Base-by-base conservation (phyloP, 352 stramenopile species). In the Hyaloperonospora arabidopsidis region DNA sequence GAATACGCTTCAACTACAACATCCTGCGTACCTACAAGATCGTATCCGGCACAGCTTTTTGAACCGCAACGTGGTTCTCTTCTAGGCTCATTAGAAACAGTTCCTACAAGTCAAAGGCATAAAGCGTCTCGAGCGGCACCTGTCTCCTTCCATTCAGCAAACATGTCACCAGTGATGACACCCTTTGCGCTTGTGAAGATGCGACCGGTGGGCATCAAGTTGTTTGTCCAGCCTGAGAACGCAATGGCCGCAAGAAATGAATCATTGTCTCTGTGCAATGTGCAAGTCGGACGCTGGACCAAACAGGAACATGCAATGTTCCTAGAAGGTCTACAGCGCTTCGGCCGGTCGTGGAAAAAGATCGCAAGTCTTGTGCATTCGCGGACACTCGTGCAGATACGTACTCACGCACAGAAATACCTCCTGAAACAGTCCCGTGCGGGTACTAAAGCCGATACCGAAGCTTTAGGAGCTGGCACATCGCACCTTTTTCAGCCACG, bases 361-460 rank as follows among this genome's bases (percentile, higher is more conserved):
- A 95, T 93, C 59, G 82, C 78, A 15, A 87, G 70, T 44, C 69
- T 93, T 17, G 82, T 93, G 28, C 69, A 78, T 49, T 88, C 84
- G 10, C 72, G 84, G 14, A 92, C 84, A 25, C 69, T 96, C 5
- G 93, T 97, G 32, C 96, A 99, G 63, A 98, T 98, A 62, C 89
- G 95, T 11, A 97, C 87, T 2, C 95, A 98, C 54, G 95, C 95
- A 0, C 95, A 98, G 72, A 98, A 98, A 57, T 98, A 98, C 63
- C 64, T 95, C 17, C 86, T 93, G 54, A 95, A 95, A 66, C 80
- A 92, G 50, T 78, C 59, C 49, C 86, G 81, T 22, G 66, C 66
- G 15, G 66, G 76, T 0, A 60, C 83, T 44, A 84, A 86, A 40
- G 61, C 61, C 1, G 59, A 63, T 1, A 58, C 52, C 2, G 72